Evolutionary conservation across 2,329 filamentous ascomycete species (phyloP).

Genomic region (Alternaria sp.): DNA sequence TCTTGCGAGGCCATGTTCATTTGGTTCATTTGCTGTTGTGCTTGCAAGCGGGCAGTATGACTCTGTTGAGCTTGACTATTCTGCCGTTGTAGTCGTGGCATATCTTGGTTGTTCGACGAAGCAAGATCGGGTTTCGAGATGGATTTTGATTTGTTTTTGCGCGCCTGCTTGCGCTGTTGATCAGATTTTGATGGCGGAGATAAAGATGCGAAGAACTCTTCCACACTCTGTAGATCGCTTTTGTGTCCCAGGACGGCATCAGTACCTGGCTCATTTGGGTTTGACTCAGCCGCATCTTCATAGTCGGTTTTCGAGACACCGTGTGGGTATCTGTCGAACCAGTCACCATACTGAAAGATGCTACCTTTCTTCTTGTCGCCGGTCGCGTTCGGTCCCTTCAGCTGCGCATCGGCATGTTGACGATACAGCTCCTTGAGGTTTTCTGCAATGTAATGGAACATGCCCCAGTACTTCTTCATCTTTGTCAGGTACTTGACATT

Average conservation of each 20-base stretch:
- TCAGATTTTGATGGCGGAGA: slow-evolving; percentile 66
- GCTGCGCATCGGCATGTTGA: slow-evolving; percentile 81
- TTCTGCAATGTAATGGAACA: slow-evolving; percentile 97
- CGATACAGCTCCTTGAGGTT: slow-evolving; percentile 90
- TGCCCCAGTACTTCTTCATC: slow-evolving; percentile 98
- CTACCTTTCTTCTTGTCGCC: slow-evolving; percentile 53
- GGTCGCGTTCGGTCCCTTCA: slow-evolving; percentile 65
- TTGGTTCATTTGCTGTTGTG: slow-evolving; percentile 43
- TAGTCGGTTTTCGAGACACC: slow-evolving; percentile 87
- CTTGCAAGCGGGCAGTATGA: slow-evolving; percentile 37
- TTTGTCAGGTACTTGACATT: slow-evolving; percentile 91
- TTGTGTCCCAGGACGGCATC: slow-evolving; percentile 91
- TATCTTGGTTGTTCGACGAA: slow-evolving; percentile 37
- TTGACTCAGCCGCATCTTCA: slow-evolving; percentile 73
- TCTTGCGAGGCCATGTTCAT: slow-evolving; percentile 45
- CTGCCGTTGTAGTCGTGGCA: slow-evolving; percentile 30
- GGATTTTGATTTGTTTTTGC: slow-evolving; percentile 51
- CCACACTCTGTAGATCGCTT: slow-evolving; percentile 88
- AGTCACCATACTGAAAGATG: slow-evolving; percentile 96
- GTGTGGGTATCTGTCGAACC: slow-evolving; percentile 95
- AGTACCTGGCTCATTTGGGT: slow-evolving; percentile 79
- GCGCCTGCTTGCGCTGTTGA: slow-evolving; percentile 62
- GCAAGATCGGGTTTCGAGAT: slow-evolving; percentile 40
- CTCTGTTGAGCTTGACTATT: slow-evolving; percentile 34
- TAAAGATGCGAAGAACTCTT: slow-evolving; percentile 89